Base-by-base conservation (phyloP, 2,329 filamentous ascomycete genomes). In the Trichoderma sp. region DNA sequence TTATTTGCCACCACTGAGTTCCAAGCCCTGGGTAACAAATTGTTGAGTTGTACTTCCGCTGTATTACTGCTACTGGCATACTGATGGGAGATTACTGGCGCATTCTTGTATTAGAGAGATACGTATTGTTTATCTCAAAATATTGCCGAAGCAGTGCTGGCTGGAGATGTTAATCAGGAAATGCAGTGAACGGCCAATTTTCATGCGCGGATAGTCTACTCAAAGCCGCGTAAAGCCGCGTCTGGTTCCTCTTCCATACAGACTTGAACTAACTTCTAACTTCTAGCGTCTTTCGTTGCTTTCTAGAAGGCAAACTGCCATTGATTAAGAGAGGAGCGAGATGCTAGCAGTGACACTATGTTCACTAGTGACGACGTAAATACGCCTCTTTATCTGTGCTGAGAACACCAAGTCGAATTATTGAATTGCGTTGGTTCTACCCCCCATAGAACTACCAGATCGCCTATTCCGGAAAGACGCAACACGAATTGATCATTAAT, bases 191-290 rank as follows among this genome's bases (percentile, higher is more conserved):
- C 3, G 4, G 40, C 40, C 40, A 24, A 11, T 29, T 14, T 40
- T 31, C 49, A n/a, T 43, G 24, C n/a, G 24, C 14, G 24, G 19
- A n/a, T 40, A 40, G 37, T 31, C 49, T 35, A 29, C 5, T 19
- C 5, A 64, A 64, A 64, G 61, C 61, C 61, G 61, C 31, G 55
- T 29, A n/a, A 52, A 56, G 61, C 61, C 61, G 49, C 14, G 33
- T 21, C 11, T 13, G 52, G 8, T 52, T n/a, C 27, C 24, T 49
- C 21, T 4, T 13, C 13, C 40, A 31, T 16, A 24, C 49, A 10
- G 19, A 24, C 16, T 24, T 31, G 16, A 43, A 27, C 35, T 21
- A 7, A 8, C 24, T 56, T 56, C 61, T 31, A 56, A 8, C 35
- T 56, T 64, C 61, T 43, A 56, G 61, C 29, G 27, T 11, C 61